Evolutionary conservation across 2,329 filamentous ascomycete genomes (phyloP), one percentile per base, ranked within the genome.

Genomic region (Westerdykella aurantiaca): DNA sequence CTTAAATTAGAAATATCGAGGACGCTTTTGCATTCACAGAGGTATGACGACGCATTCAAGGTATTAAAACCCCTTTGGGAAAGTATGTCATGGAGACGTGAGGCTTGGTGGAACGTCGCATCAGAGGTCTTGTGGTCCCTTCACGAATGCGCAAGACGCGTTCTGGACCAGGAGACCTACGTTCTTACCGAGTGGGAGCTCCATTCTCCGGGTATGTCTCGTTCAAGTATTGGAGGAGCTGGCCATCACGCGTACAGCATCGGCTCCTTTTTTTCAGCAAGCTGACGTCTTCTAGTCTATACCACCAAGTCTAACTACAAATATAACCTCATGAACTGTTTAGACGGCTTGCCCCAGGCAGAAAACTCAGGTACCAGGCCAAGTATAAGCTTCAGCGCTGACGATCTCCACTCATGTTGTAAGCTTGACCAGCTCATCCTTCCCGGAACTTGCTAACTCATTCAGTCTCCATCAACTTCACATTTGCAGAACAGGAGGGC

Each of bases 71-170:
- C 76, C 4, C 57, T 81, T 1, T 83, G 80, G 80, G 58, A 74
- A 34, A 69, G 60, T 9, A 73, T 77, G 58, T 71, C 67, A n/a
- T 83, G 80, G 80, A 74, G 81, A 37, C 64, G 63, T 35, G 74
- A 80, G 55, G 72, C 75, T n/a, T 83, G 80, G 80, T 79, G 75
- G 72, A 58, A 66, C 34, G 67, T 81, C 4, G 76, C 80, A 49
- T 70, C 69, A 42, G 72, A 75, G 34, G 72, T 81, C 34, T 67
- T 77, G 37, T 76, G 72, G 68, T 66, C 72, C 7, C 62, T 82
- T 31, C 70, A 79, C 48, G 71, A 78, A 45, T 79, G 76, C 55
- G 77, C 77, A 13, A 44, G 68, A 7, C 65, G 66, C 29, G 53
- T 70, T 9, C 58, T 70, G 31, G 69, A 79, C 51, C 60, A 61